Percentiles rank a stretch among this genome's conserved stretches.
These are phyloP conservation scores for Cercospora zeae-maydis DNA, from an alignment of 2,329 filamentous ascomycete genomes.

Conservation along the genomic window DNA sequence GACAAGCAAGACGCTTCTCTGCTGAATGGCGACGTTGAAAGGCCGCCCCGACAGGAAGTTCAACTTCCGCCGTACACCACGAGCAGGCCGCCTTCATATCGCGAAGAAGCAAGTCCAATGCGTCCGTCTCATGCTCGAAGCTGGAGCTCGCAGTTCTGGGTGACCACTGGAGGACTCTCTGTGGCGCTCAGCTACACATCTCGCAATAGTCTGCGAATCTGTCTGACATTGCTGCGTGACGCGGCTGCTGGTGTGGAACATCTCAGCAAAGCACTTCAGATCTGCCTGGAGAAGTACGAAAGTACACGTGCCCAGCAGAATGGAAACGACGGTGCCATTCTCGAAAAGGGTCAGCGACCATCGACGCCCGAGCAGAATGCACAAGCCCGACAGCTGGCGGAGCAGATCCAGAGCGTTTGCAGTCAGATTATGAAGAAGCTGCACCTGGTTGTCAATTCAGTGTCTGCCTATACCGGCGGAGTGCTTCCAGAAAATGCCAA, in stretches of 20 bases:
- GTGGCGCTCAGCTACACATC: constrained; percentile 90
- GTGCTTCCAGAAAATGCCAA: constrained; percentile 85
- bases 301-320: constrained; percentile 42
- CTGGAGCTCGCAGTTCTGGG: constrained; percentile 71
- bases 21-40: constrained; percentile 47
- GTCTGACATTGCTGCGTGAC: constrained; percentile 73
- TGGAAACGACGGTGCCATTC: constrained; percentile 45
- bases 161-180: constrained; percentile 85
- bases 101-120: constrained; percentile 35
- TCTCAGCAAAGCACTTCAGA: constrained; percentile 69
- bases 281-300: constrained; percentile 78
- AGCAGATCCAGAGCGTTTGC: constrained; percentile 66
- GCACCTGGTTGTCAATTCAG: constrained; percentile 75
- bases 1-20: constrained; percentile 39
- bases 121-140: constrained; percentile 42
- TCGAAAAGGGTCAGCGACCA: constrained; percentile 32
- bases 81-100: constrained; percentile 46
- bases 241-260: constrained; percentile 77
- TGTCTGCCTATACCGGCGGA: constrained; percentile 87
- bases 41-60: constrained; percentile 49
- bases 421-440: constrained; percentile 53
- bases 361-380: constrained; percentile 36
- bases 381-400: constrained; percentile 60
- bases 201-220: constrained; percentile 77
- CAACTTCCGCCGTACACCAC: constrained; percentile 86